Percentiles rank a stretch among this genome's conserved stretches.
Evolutionary conservation across 805 yeast species (phyloP).

Genomic region (Kurtzmaniella cleridarum): DNA sequence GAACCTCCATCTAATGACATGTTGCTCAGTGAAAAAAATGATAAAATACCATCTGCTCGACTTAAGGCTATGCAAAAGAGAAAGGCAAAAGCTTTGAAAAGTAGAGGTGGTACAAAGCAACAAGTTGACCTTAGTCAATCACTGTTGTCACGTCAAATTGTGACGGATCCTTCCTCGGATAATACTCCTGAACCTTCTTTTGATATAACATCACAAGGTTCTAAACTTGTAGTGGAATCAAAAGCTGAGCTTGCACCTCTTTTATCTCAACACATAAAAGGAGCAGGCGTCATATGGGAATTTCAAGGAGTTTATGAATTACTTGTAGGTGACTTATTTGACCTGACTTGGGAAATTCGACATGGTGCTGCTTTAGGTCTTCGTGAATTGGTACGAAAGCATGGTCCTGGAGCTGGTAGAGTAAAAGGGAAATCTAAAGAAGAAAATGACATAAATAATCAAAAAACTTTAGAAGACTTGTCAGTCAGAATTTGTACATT

Average conservation of each 20-base stretch:
- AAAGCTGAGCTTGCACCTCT: slow-evolving; percentile 61
- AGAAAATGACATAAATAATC: slow-evolving; percentile 65
- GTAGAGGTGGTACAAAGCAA: slow-evolving; percentile 35
- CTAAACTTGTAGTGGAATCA: slow-evolving; percentile 80
- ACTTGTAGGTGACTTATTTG: slow-evolving; percentile 70
- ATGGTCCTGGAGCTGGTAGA: slow-evolving; percentile 84
- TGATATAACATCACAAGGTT: slow-evolving; percentile 73
- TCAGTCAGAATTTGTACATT: slow-evolving; percentile 80
- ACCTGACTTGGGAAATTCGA: slow-evolving; percentile 88
- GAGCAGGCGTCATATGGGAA: slow-evolving; percentile 81
- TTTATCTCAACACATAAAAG: slow-evolving; percentile 63
- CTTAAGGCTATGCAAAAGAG: slow-evolving; percentile 93
- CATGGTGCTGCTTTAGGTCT: slow-evolving; percentile 95
- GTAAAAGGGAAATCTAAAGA: slow-evolving; percentile 52
- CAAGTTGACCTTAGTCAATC: slow-evolving; percentile 70
- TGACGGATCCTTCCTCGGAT: slow-evolving; percentile 32
- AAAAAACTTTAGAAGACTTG: slow-evolving; percentile 75
- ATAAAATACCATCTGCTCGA: slow-evolving; percentile 56
- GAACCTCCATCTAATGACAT: slow-evolving; percentile 4
- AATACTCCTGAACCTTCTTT: slow-evolving; percentile 26
- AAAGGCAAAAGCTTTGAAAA: slow-evolving; percentile 70
- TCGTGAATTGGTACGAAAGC: slow-evolving; percentile 77
- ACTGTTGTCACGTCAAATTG: slow-evolving; percentile 54
- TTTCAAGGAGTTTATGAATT: slow-evolving; percentile 90
- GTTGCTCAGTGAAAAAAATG: slow-evolving; percentile 7